These are phyloP conservation scores for Eimeria maxima DNA, from an alignment of 169 alveolate species.

Conservation along the genomic window DNA sequence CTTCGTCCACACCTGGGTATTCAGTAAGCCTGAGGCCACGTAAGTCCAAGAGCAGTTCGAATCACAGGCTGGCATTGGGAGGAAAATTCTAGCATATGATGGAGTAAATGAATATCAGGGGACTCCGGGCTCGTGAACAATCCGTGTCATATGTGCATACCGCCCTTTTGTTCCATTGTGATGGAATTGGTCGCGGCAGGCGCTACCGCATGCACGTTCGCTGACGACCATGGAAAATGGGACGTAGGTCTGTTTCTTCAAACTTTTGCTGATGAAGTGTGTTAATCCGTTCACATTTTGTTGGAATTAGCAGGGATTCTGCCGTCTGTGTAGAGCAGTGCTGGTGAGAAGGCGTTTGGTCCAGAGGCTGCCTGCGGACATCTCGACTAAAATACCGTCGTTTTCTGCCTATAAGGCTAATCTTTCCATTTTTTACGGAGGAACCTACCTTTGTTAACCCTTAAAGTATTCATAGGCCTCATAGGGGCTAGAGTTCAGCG, in stretches of 20 bases:
- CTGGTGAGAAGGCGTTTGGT: neutral
- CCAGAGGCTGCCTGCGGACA: neutral
- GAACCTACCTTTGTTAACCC: neutral
- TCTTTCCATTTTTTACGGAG: neutral
- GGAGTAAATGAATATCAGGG: neutral
- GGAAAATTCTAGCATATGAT: neutral
- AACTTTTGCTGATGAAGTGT: neutral
- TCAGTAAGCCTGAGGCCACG: neutral
- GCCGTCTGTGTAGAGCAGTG: neutral
- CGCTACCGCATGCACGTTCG: constrained; percentile 11
- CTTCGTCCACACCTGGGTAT: neutral
- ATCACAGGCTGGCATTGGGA: neutral
- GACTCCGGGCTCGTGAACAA: neutral
- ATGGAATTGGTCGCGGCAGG: neutral
- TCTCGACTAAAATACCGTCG: neutral
- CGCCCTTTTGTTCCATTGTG: neutral
- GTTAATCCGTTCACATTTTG: neutral
- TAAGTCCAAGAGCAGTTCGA: neutral
- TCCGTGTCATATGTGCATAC: neutral
- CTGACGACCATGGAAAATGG: neutral
- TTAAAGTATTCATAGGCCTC: neutral
- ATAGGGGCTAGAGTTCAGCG: neutral
- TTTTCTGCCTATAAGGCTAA: neutral
- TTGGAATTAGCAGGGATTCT: neutral
- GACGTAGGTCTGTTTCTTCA: neutral